Evolutionary conservation across 148 eudicot species (phyloP).

Genomic region (Rhododendron kiyosumense): DNA sequence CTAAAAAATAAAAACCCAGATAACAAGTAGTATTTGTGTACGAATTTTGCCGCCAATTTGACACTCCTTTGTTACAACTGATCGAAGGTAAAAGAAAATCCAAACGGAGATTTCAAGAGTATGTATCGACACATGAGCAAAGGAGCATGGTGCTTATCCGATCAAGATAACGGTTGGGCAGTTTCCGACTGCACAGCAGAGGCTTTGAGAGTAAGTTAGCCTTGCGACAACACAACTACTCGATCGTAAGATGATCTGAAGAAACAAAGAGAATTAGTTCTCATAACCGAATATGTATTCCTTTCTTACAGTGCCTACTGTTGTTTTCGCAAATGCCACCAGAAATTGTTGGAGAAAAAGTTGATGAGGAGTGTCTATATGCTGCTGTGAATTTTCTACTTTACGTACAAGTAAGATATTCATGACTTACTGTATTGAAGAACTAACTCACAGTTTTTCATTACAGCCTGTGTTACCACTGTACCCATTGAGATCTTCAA

Average conservation of each 20-base stretch:
- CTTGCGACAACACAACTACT: too few relatives aligned
- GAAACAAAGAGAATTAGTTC: background rate
- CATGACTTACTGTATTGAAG: too few relatives aligned
- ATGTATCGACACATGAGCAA: slow-evolving; percentile 40
- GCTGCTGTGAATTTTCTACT: background rate
- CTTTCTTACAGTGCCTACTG: slow-evolving; percentile 31
- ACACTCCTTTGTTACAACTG: background rate
- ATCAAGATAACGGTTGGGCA: slow-evolving; percentile 42
- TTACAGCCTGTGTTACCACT: too few relatives aligned
- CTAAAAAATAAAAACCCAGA: too few relatives aligned
- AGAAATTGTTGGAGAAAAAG: slow-evolving; percentile 33
- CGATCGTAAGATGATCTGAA: too few relatives aligned
- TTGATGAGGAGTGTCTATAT: slow-evolving; percentile 24
- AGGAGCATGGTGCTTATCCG: slow-evolving; percentile 47
- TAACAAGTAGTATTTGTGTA: background rate
- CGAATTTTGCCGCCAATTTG: background rate
- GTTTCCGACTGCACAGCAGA: slow-evolving; percentile 43
- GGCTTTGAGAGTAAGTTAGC: slow-evolving; percentile 24
- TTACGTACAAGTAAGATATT: background rate
- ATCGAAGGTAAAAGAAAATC: slow-evolving; percentile 34
- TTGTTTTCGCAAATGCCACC: slow-evolving; percentile 35
- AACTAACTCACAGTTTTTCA: background rate
- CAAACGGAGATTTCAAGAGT: slow-evolving; percentile 22
- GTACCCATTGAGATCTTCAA: too few relatives aligned
- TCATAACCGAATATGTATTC: too few relatives aligned